Evolutionary conservation across 2,329 filamentous ascomycete genomes (phyloP), one percentile per base, ranked within the genome.

Genomic region (Fusarium coicis): DNA sequence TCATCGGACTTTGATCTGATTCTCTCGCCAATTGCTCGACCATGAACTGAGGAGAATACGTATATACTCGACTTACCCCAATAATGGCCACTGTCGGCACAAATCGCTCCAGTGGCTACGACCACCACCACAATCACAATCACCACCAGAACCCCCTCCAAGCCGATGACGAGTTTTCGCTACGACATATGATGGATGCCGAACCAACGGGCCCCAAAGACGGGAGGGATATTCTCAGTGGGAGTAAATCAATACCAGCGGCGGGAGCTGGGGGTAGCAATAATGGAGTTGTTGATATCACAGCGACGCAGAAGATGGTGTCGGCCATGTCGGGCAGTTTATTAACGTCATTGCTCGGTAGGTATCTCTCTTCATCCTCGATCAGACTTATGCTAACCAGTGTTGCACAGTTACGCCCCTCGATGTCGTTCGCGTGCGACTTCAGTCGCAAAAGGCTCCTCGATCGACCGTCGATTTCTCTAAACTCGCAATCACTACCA

Each of bases 401-500:
- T 23, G 16, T 23, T 23, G 26, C 64, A 14, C 74, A 97, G 96
- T 97, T 37, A 99, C 96, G 10, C 96, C 96, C 52, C 91, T 99
- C 58, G 96, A 99, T 80, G 96, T 99, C 71, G 96, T 99, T 69
- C 94, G 96, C 70, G 94, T 99, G 52, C 94, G 96, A 70, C 87
- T 97, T 60, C 96, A 99, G 83, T 96, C 96, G 4, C 96, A 98
- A 79, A 86, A 79, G 82, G 63, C 83, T 60, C 82, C 87, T 70
- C 79, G 82, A 65, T 85, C 88, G 76, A 81, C 85, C 73, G 84
- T 87, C 79, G 85, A 88, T 77, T 86, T 89, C 75, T 84, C 88
- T 79, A 85, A 87, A 82, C 81, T 92, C 80, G 81, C 88, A 77
- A 74, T 90, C 79, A 83, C 88, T 76, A 84, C 88, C 76, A 80